Evolutionary conservation across 1,284 basidiomycete species (phyloP).

Genomic region (Sanghuangporus sanghuang): DNA sequence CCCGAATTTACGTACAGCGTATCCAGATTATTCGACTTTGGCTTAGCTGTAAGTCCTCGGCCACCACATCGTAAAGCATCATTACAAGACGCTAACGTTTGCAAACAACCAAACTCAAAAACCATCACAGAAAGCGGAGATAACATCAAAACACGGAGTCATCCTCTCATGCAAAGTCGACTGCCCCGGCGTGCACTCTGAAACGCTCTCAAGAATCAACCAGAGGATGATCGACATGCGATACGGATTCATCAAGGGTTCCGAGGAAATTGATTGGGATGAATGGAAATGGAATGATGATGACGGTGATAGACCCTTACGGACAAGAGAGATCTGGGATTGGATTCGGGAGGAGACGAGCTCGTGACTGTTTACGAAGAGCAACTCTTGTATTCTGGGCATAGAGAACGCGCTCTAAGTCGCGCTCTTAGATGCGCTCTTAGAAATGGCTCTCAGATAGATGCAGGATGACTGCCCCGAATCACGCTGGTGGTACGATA

Average conservation of each 20-base stretch:
- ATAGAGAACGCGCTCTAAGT: neutral
- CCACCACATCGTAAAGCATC: neutral
- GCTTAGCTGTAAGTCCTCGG: slow-evolving; percentile 44
- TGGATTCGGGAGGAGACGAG: slow-evolving; percentile 37
- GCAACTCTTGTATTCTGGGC: neutral
- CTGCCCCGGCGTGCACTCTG: slow-evolving; percentile 21
- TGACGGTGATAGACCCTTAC: slow-evolving; percentile 9
- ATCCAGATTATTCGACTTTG: slow-evolving; percentile 50
- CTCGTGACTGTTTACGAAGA: neutral
- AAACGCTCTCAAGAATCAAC: slow-evolving; percentile 13
- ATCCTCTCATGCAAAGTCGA: slow-evolving; percentile 46
- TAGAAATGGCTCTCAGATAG: neutral
- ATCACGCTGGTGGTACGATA: too few relatives aligned
- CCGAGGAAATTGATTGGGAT: slow-evolving; percentile 28
- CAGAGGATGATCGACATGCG: slow-evolving; percentile 34
- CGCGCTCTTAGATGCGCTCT: neutral
- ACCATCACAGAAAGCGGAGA: slow-evolving; percentile 36
- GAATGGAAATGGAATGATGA: slow-evolving; percentile 13
- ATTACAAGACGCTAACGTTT: neutral
- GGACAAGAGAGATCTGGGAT: slow-evolving; percentile 30
- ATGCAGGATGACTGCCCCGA: too few relatives aligned
- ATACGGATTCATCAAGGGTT: slow-evolving; percentile 44
- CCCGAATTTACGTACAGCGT: slow-evolving; percentile 82
- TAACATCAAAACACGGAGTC: slow-evolving; percentile 58
- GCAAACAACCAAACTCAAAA: neutral